Evolutionary conservation across 208 protist genomes (phyloP), one percentile per base, ranked within the genome.

Genomic region (Trypanosoma avium): DNA sequence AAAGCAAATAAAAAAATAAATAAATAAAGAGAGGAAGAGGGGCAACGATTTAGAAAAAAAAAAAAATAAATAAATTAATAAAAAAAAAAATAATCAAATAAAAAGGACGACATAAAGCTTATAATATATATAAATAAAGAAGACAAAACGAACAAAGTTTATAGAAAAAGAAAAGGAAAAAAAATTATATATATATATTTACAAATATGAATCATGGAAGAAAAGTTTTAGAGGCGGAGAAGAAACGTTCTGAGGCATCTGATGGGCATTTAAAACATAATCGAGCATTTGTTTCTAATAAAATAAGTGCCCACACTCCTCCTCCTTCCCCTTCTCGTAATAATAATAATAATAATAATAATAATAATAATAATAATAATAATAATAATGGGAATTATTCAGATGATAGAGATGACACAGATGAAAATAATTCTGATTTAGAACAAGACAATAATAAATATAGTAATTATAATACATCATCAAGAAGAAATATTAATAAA

Each of bases 191-290:
- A 17, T 19, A 26, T 15, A 6, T 42, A 35, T 13, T 3, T 22
- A 35, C 43, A 10, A 26, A 2, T 27, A 61, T 61, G 62, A 56
- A 54, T 40, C 55, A 48, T 36, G 36, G 64, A 36, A 7, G 64
- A 3, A 70, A 56, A 33, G 15, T 70, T 1, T 33, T 70, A 26
- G 64, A 70, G 21, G 64, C 64, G 4, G 46, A 70, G 47, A 61
- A 27, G 10, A 63, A 57, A 12, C 64, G 53, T 55, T 38, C 6
- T 10, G 42, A 24, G 2, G 15, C 0, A 6, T 32, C 15, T 46
- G n/a, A 55, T 21, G 64, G 54, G 32, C 48, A 57, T 15, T 19
- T 70, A 45, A 61, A 50, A 38, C 26, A 40, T n/a, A 53, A 61
- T 68, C 50, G 42, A 10, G 49, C 43, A 10, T 61, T 54, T n/a